A percentile compares a stretch with the other conserved stretches of the same genome.
phyloP scores from a whole-genome alignment of 208 protist genomes.

The Trypanosoma grayi region DNA sequence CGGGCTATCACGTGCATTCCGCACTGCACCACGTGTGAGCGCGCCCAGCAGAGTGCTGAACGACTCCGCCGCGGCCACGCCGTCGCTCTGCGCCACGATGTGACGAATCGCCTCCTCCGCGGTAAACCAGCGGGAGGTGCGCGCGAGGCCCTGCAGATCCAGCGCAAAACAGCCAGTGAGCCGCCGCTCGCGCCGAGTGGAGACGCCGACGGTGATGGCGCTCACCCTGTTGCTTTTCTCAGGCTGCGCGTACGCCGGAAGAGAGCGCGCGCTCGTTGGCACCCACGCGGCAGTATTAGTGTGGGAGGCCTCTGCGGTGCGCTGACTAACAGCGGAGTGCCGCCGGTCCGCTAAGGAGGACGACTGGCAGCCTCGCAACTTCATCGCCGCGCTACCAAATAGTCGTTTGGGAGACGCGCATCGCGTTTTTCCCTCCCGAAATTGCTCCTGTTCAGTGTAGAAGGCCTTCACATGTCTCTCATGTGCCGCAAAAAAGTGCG shows the following conservation, averaged over 20 bases:
- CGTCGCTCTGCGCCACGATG: neutral
- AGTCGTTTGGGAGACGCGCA: neutral
- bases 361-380: neutral
- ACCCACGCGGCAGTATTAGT: neutral
- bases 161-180: constrained; percentile 1
- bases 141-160: constrained; percentile 9
- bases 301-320: neutral
- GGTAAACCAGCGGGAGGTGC: neutral
- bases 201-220: constrained; percentile 10
- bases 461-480: constrained; percentile 2
- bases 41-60: constrained; percentile 1
- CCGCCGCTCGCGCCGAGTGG: neutral
- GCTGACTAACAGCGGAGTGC: neutral
- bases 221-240: neutral
- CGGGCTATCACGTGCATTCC: too few relatives aligned
- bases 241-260: constrained; percentile 4
- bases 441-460: neutral
- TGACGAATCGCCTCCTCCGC: constrained; percentile 2
- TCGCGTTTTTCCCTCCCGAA: neutral
- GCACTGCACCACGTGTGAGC: neutral
- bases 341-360: neutral
- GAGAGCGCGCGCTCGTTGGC: neutral
- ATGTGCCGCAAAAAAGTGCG: neutral
- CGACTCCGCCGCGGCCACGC: neutral
- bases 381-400: neutral